phyloP scores from a whole-genome alignment of 495 filamentous ascomycete genomes.

The Cercophora sp. region DNA sequence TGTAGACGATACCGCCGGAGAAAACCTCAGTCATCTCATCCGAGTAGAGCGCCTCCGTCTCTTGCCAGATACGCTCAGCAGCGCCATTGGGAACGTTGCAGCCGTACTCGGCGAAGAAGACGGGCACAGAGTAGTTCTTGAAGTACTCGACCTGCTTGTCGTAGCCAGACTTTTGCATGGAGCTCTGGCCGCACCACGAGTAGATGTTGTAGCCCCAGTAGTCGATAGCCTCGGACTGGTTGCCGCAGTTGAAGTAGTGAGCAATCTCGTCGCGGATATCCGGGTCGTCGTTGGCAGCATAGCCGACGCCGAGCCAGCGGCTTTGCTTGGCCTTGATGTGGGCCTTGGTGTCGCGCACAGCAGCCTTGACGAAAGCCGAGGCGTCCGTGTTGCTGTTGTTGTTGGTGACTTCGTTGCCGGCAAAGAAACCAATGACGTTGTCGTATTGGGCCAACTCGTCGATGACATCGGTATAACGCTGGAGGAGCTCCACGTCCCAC shows the following conservation, averaged over 20 bases:
- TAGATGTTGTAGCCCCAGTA: constrained; percentile 99
- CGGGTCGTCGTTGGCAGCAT: constrained; percentile 88
- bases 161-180: constrained; percentile 70
- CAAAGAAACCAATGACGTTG: constrained; percentile 94
- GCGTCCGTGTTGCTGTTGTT: constrained; percentile 73
- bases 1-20: constrained; percentile 95
- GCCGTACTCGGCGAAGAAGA: constrained; percentile 98
- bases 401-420: constrained; percentile 96
- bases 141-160: constrained; percentile 77
- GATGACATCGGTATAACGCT: constrained; percentile 77
- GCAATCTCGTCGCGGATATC: constrained; percentile 74
- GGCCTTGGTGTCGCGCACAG: constrained; percentile 88
- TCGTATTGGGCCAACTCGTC: constrained; percentile 73
- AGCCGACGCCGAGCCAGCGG: constrained; percentile 81
- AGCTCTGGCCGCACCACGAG: constrained; percentile 88
- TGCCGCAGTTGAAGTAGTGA: constrained; percentile 88
- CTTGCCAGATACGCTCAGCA: constrained; percentile 72
- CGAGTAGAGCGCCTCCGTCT: constrained; percentile 80
- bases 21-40: constrained; percentile 76
- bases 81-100: constrained; percentile 66
- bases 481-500: constrained; percentile 74
- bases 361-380: constrained; percentile 91
- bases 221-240: constrained; percentile 64
- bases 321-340: constrained; percentile 81
- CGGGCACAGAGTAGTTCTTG: constrained; percentile 78